Conservation (phyloP, 1,284 basidiomycete species). For the Marasmius fiardii region DNA sequence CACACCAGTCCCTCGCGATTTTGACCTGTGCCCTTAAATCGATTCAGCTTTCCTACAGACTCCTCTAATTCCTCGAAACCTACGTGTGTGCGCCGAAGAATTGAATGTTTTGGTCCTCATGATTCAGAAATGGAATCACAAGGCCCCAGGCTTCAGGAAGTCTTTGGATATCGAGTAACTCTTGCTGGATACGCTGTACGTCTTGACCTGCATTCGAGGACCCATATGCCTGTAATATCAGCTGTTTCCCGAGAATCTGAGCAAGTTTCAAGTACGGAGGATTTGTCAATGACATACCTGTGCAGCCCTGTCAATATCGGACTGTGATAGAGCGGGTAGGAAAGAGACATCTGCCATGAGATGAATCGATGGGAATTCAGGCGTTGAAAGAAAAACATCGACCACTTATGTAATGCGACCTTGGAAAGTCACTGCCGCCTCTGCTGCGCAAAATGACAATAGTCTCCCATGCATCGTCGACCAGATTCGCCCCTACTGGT, state of each 20-base stretch:
- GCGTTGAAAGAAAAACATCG: neutral
- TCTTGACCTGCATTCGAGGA: slow-evolving; percentile 48
- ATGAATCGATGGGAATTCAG: neutral
- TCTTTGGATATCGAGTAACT: slow-evolving; percentile 74
- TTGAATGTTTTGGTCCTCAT: slow-evolving; percentile 76
- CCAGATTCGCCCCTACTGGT: slow-evolving; percentile 71
- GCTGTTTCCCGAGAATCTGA: slow-evolving; percentile 23
- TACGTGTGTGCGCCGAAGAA: slow-evolving; percentile 88
- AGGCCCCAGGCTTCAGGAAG: slow-evolving; percentile 73
- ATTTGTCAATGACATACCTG: slow-evolving; percentile 12
- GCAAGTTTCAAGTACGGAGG: neutral
- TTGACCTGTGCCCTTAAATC: slow-evolving; percentile 67
- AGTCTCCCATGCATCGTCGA: slow-evolving; percentile 20
- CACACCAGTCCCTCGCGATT: slow-evolving; percentile 85
- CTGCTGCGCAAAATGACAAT: neutral
- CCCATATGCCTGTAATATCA: slow-evolving; percentile 62
- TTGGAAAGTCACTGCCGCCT: neutral
- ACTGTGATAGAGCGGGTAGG: neutral
- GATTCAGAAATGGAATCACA: slow-evolving; percentile 66
- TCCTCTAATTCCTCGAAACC: slow-evolving; percentile 1
- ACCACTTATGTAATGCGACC: neutral
- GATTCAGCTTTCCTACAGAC: slow-evolving; percentile 1
- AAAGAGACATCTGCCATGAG: slow-evolving; percentile 3
- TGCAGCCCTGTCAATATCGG: slow-evolving; percentile 26
- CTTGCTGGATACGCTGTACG: slow-evolving; percentile 63